phyloP scores from a whole-genome alignment of 2,329 filamentous ascomycete genomes.

The Daldinia sp. region DNA sequence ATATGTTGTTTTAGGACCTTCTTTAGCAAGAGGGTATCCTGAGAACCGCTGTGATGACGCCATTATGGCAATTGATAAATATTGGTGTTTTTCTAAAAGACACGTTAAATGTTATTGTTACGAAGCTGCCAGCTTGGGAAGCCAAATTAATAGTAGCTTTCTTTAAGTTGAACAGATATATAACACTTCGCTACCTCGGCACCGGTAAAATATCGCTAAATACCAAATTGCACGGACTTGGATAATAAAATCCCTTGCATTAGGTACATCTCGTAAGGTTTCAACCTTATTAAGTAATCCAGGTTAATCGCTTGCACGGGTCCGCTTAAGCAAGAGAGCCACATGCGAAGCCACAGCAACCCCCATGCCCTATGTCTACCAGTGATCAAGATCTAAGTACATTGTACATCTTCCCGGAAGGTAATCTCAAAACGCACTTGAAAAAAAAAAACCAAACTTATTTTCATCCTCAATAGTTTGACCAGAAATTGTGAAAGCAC shows the following conservation, averaged over 20 bases:
- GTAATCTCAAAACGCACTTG: background rate
- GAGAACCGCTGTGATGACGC: constrained; percentile 40
- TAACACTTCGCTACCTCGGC: constrained; percentile 7
- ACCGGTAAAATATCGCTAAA: constrained; percentile 15
- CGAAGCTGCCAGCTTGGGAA: background rate
- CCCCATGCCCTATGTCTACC: background rate
- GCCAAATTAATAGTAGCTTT: background rate
- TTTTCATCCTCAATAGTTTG: background rate
- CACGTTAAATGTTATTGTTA: constrained; percentile 3
- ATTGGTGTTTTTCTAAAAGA: background rate
- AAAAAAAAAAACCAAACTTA: background rate
- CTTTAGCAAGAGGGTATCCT: constrained; percentile 43
- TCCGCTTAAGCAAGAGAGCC: background rate
- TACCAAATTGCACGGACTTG: background rate
- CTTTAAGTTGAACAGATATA: background rate
- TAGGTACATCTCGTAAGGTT: background rate
- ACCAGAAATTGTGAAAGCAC: background rate
- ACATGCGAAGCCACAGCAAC: background rate
- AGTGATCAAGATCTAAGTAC: too few relatives aligned
- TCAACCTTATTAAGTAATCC: background rate
- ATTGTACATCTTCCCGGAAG: background rate
- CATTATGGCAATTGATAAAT: constrained; percentile 21
- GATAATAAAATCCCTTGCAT: background rate
- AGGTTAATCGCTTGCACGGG: background rate
- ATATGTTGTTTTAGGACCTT: constrained; percentile 51